Evolutionary conservation across 2,329 filamentous ascomycete species (phyloP).

Genomic region (Emmonsia crescens): DNA sequence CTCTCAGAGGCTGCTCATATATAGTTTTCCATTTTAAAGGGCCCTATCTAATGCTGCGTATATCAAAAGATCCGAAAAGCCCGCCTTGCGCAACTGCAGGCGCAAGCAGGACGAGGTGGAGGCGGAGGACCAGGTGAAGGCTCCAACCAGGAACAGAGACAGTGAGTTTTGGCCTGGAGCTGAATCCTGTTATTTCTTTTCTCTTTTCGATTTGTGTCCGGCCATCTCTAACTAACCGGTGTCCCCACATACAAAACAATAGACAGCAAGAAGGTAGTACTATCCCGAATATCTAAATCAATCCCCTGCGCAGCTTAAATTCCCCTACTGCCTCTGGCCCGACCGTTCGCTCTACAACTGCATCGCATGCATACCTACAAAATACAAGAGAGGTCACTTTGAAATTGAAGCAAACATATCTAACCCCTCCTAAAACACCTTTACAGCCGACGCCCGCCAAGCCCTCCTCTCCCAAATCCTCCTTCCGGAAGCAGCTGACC

Average conservation of each 20-base stretch:
- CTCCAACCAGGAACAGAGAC: conserved; percentile 47
- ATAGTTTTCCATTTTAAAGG: not conserved
- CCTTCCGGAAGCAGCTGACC: conserved; percentile 83
- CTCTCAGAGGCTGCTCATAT: not conserved
- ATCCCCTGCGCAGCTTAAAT: not conserved
- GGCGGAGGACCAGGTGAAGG: conserved; percentile 40
- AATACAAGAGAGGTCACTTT: not conserved
- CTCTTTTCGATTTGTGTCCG: not conserved
- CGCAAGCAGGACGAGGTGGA: conserved; percentile 50
- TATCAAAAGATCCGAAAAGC: conserved; percentile 68
- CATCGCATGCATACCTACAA: not conserved
- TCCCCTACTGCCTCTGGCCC: not conserved
- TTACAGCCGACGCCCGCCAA: conserved; percentile 24
- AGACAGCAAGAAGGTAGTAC: conserved; percentile 40
- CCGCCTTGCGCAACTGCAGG: conserved; percentile 84
- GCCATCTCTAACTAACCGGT: conserved; percentile 1
- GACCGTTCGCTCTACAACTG: not conserved
- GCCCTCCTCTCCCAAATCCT: conserved; percentile 82
- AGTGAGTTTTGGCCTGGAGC: conserved; percentile 37
- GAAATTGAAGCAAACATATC: not conserved
- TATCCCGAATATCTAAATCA: not conserved
- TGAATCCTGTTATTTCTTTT: not conserved
- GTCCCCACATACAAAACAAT: conserved; percentile 1
- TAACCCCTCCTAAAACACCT: not conserved
- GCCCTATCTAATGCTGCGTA: not conserved